Evolutionary conservation across 2,329 filamentous ascomycete genomes (phyloP).

Genomic region (Trichoderma sp.): DNA sequence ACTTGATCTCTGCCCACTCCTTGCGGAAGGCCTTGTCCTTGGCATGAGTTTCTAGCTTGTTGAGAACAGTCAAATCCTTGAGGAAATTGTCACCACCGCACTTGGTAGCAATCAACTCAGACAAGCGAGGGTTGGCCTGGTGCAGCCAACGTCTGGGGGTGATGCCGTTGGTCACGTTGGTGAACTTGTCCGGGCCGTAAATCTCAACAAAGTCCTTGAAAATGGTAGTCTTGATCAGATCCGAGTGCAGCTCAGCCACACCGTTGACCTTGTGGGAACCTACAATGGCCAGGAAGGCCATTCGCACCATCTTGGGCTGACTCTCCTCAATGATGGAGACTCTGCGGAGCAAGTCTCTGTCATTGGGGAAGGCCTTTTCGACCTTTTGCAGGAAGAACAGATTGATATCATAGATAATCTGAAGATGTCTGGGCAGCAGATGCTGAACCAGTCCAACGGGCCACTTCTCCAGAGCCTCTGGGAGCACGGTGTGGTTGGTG

Average conservation of each 20-base stretch:
- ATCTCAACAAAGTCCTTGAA: conserved; percentile 98
- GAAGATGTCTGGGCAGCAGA: conserved; percentile 86
- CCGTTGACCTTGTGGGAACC: conserved; percentile 99
- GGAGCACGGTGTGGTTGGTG: conserved; percentile 97
- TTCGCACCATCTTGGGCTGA: conserved; percentile 95
- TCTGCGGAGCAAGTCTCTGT: conserved; percentile 77
- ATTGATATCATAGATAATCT: conserved; percentile 99
- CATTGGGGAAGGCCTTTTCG: conserved; percentile 85
- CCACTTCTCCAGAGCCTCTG: conserved; percentile 98
- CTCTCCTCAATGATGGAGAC: conserved; percentile 99
- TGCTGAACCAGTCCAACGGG: conserved; percentile 90
- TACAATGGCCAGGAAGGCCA: conserved; percentile 93
- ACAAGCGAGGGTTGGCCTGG: conserved; percentile 91
- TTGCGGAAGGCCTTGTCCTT: conserved; percentile 88
- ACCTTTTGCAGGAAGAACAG: conserved; percentile 87
- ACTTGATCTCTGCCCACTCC: conserved; percentile 96
- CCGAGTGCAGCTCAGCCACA: conserved; percentile 94
- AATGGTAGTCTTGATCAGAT: conserved; percentile 97
- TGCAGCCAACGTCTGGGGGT: conserved; percentile 95
- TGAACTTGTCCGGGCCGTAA: conserved; percentile 96
- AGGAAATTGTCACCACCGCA: conserved; percentile 79
- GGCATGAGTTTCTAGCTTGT: conserved; percentile 78
- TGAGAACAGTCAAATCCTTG: conserved; percentile 83
- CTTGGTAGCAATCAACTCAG: conserved; percentile 88
- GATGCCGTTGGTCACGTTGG: conserved; percentile 97